A percentile compares a stretch with the other conserved stretches of the same genome.
Conservation (phyloP, 345 rosid species). For the Hibiscus mutabilis region DNA sequence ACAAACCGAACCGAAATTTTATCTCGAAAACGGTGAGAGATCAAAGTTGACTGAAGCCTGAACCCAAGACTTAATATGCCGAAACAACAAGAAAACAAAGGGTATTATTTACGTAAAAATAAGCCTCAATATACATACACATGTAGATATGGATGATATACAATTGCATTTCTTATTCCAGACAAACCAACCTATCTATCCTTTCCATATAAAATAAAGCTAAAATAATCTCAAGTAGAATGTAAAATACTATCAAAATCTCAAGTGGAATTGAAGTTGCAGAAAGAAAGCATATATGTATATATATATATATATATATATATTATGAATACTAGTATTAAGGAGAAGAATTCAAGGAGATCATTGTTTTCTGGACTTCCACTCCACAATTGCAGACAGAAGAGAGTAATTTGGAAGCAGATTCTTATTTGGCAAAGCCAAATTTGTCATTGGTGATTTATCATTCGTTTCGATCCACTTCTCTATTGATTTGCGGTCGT, state of each 20-base stretch:
- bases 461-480: constrained; percentile 55
- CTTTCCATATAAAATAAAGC: neutral
- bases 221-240: neutral
- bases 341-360: neutral
- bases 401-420: constrained; percentile 65
- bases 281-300: neutral
- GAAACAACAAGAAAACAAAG: too few relatives aligned
- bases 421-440: constrained; percentile 36
- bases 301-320: neutral
- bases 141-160: neutral
- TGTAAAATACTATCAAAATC: neutral
- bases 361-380: constrained; percentile 44
- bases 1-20: too few relatives aligned
- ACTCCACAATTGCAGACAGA: constrained; percentile 53
- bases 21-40: too few relatives aligned
- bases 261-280: neutral
- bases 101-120: too few relatives aligned
- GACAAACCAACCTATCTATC: neutral
- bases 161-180: neutral
- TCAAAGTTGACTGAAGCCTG: too few relatives aligned
- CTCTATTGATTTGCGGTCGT: constrained; percentile 66
- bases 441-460: constrained; percentile 61
- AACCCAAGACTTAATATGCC: too few relatives aligned
- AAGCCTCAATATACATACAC: too few relatives aligned
- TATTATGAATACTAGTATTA: neutral